Percentiles rank a stretch among this genome's conserved stretches.
Conservation (phyloP, 345 rosid genomes). For the Arabidopsis arenosa region DNA sequence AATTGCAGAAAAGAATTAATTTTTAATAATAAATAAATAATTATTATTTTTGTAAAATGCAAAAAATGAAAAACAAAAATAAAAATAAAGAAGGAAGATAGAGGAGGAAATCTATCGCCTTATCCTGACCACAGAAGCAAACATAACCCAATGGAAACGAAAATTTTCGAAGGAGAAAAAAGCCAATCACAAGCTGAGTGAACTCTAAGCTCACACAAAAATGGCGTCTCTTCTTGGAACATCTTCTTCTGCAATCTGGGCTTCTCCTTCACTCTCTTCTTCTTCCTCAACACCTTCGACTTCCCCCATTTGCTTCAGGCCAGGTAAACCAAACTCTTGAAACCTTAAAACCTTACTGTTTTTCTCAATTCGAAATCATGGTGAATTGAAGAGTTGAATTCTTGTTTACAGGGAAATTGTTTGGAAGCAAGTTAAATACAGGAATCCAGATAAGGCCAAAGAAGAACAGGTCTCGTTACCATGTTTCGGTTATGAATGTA, state of each 20-base stretch:
- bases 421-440: slow-evolving; percentile 47
- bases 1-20: no score
- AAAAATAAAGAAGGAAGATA: neutral
- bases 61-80: neutral
- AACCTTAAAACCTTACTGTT: neutral
- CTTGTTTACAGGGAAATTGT: slow-evolving; percentile 50
- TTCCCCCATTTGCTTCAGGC: slow-evolving; percentile 46
- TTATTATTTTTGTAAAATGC: no score
- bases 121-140: slow-evolving; percentile 58
- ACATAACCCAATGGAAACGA: slow-evolving; percentile 41
- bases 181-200: slow-evolving; percentile 36
- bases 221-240: slow-evolving; percentile 86
- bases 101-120: slow-evolving; percentile 56
- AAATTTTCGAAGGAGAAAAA: slow-evolving; percentile 21
- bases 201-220: slow-evolving; percentile 38
- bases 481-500: slow-evolving; percentile 65
- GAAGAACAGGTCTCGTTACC: slow-evolving; percentile 62
- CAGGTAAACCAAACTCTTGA: slow-evolving; percentile 34
- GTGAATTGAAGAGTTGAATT: neutral
- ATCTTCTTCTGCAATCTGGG: slow-evolving; percentile 59
- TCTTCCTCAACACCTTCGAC: slow-evolving; percentile 50
- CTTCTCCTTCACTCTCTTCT: slow-evolving; percentile 57
- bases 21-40: no score
- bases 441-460: slow-evolving; percentile 56
- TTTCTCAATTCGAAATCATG: neutral